phyloP scores from a whole-genome alignment of 192 early-diverging fungal species.

The Gonapodya sp. region DNA sequence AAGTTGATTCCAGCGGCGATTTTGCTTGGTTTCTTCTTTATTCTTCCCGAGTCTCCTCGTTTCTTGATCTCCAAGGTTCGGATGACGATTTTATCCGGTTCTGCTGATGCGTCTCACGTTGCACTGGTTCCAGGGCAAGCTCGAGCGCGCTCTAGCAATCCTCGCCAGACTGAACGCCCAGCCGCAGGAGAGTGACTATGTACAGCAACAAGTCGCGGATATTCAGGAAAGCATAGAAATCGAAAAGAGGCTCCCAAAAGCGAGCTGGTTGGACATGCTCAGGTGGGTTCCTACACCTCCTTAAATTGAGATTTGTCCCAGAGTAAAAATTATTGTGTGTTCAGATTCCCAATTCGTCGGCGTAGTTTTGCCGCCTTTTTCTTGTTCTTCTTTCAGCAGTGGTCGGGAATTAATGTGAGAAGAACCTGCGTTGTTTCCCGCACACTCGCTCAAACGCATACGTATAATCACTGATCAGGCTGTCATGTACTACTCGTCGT shows the following conservation, averaged over 20 bases:
- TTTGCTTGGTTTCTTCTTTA: constrained; percentile 56
- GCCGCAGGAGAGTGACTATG: neutral
- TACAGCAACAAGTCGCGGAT: neutral
- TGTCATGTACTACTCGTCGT: constrained; percentile 67
- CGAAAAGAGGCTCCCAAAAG: neutral
- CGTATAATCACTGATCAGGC: no score
- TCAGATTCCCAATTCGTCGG: constrained; percentile 37
- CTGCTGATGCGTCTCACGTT: no score
- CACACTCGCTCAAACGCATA: no score
- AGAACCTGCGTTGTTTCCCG: no score
- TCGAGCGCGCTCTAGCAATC: neutral
- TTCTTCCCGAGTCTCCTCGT: constrained; percentile 42
- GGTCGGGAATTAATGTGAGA: constrained; percentile 84
- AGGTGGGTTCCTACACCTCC: no score
- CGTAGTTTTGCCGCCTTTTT: constrained; percentile 57
- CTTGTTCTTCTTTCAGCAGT: constrained; percentile 69
- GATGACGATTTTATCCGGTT: no score
- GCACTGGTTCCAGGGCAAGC: neutral
- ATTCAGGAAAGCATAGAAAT: neutral
- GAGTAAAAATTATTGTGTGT: no score
- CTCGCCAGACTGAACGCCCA: neutral
- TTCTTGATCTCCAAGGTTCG: neutral
- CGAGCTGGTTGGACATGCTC: no score
- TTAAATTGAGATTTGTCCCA: no score
- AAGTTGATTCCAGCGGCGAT: constrained; percentile 70